phyloP scores from a whole-genome alignment of 2,329 filamentous ascomycete genomes.

The Calonectria naviculata region DNA sequence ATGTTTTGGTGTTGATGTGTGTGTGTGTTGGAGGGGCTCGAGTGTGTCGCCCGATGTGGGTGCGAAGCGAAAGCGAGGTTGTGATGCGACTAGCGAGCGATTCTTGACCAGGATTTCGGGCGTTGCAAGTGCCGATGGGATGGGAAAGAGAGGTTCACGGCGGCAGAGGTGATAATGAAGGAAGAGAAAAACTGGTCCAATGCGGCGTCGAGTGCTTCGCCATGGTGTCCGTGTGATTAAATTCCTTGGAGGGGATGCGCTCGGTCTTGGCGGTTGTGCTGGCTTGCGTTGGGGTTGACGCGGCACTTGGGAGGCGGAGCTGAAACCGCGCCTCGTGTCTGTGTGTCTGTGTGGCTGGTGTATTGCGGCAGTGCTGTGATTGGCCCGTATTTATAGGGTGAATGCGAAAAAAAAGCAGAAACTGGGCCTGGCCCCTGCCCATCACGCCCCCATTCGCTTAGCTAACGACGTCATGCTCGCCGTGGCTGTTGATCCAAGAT shows the following conservation, averaged over 20 bases:
- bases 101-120: not conserved
- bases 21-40: not conserved
- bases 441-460: constrained; percentile 24
- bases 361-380: not conserved
- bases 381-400: constrained; percentile 40
- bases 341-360: constrained; percentile 39
- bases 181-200: constrained; percentile 16
- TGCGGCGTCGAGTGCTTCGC: constrained; percentile 30
- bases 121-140: not conserved
- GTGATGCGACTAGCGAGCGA: not conserved
- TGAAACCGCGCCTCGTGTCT: constrained; percentile 39
- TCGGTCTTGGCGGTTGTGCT: constrained; percentile 16
- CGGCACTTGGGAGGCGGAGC: constrained; percentile 42
- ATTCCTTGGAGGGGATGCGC: constrained; percentile 25
- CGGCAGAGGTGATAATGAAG: constrained; percentile 16
- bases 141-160: not conserved
- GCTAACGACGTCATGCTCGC: constrained; percentile 34
- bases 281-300: constrained; percentile 35
- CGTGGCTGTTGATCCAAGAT: not conserved
- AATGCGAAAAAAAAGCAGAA: constrained; percentile 2
- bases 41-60: not conserved
- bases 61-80: not conserved
- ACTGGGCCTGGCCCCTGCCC: constrained; percentile 28
- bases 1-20: not conserved
- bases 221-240: constrained; percentile 34